Evolutionary conservation across 2,329 filamentous ascomycete genomes (phyloP).

Genomic region (Ophiostoma populinum): DNA sequence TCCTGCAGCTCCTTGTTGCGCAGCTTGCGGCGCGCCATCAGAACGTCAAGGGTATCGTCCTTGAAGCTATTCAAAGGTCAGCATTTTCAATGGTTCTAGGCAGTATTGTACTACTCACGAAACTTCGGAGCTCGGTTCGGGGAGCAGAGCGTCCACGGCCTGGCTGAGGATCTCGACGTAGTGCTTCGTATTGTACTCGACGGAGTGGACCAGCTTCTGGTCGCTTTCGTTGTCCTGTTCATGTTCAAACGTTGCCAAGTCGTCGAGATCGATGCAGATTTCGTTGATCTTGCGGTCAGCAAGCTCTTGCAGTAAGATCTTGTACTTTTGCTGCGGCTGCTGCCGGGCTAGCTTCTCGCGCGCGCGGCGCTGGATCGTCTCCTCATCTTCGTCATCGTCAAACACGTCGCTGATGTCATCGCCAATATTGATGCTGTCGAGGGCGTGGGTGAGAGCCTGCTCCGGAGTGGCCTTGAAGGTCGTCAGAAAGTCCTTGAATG

Average conservation of each 20-base stretch:
- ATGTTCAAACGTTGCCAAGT: no score
- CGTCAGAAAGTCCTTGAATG: conserved; percentile 74
- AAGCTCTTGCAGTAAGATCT: conserved; percentile 70
- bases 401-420: conserved; percentile 81
- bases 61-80: conserved; percentile 48
- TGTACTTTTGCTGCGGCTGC: conserved; percentile 67
- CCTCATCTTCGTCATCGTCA: conserved; percentile 69
- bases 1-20: conserved; percentile 63
- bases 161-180: conserved; percentile 85
- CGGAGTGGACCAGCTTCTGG: conserved; percentile 60
- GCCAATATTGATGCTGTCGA: conserved; percentile 72
- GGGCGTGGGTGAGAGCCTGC: conserved; percentile 58
- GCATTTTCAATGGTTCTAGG: no score
- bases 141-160: conserved; percentile 77
- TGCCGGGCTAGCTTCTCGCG: conserved; percentile 30
- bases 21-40: conserved; percentile 80
- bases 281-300: conserved; percentile 64
- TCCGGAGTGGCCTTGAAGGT: conserved; percentile 70
- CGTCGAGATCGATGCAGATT: conserved; percentile 76
- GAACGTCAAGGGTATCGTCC: conserved; percentile 89
- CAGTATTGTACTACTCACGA: conserved; percentile 25
- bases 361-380: conserved; percentile 32
- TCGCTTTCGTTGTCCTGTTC: conserved; percentile 49
- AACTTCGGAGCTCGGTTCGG: conserved; percentile 57
- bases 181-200: conserved; percentile 83